Evolutionary conservation across 192 early-diverging fungal species (phyloP).

Genomic region (Dimargaris cristalligena): DNA sequence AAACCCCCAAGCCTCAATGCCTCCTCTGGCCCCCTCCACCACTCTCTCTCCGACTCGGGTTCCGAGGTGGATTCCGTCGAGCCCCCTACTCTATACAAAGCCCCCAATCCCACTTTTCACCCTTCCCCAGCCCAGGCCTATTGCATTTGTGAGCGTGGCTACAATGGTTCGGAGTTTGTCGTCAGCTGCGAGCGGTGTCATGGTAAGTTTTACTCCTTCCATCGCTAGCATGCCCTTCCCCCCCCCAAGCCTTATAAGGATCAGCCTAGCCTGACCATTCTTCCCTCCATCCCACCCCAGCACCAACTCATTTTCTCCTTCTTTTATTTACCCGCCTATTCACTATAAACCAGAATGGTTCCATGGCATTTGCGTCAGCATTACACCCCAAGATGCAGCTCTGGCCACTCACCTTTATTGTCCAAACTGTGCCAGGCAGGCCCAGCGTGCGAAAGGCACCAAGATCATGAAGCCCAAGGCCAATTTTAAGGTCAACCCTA

Average conservation of each 20-base stretch:
- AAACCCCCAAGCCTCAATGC: no score
- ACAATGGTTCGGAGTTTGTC: slow-evolving; percentile 8
- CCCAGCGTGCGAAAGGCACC: slow-evolving; percentile 7
- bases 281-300: no score
- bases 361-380: slow-evolving; percentile 7
- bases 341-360: background rate
- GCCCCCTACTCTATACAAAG: no score
- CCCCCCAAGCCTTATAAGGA: no score
- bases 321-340: no score
- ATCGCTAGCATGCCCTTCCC: background rate
- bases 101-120: no score
- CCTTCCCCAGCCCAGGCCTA: background rate
- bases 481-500: no score
- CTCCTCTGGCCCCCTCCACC: no score
- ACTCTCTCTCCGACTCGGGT: no score
- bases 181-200: slow-evolving; percentile 5
- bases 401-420: slow-evolving; percentile 1
- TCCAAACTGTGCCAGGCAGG: background rate
- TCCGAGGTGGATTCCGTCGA: no score
- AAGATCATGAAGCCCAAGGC: slow-evolving; percentile 12
- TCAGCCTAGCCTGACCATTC: no score
- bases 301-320: no score
- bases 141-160: slow-evolving; percentile 6
- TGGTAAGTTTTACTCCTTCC: background rate
- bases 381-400: slow-evolving; percentile 8